Percentiles rank a stretch among this genome's conserved stretches.
These are phyloP conservation scores for Tritrichomonas foetus DNA, from an alignment of 208 protist species.

Conservation along the genomic window DNA sequence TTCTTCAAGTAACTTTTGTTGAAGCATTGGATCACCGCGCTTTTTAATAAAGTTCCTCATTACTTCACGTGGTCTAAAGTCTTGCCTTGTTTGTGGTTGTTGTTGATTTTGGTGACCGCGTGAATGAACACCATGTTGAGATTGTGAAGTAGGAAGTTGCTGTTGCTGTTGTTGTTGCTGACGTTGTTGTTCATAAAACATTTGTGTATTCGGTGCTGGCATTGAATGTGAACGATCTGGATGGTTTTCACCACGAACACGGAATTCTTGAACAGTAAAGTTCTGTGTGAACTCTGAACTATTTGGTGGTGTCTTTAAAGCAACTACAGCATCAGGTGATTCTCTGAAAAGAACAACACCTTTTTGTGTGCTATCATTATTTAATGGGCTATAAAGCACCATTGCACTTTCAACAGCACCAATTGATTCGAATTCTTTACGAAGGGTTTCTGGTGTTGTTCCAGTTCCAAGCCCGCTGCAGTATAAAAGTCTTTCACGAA, in stretches of 20 bases:
- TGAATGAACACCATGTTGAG: neutral
- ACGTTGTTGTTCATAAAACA: too few relatives aligned
- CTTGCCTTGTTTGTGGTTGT: neutral
- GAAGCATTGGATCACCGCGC: neutral
- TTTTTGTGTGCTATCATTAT: neutral
- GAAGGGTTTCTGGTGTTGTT: neutral
- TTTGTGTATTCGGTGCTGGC: too few relatives aligned
- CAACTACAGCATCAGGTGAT: neutral
- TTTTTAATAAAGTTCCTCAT: neutral
- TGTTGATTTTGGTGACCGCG: neutral
- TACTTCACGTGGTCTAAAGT: neutral
- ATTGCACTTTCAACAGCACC: neutral
- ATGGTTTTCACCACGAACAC: neutral
- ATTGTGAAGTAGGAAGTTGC: neutral
- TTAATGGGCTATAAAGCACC: neutral
- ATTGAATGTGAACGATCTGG: too few relatives aligned
- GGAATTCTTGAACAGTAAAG: neutral
- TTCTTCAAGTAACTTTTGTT: neutral
- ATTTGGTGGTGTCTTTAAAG: neutral
- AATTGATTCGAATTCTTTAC: neutral
- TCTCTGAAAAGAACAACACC: neutral
- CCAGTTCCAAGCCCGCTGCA: neutral
- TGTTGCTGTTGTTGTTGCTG: too few relatives aligned
- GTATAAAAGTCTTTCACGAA: neutral
- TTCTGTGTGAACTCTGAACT: neutral